A percentile compares a stretch with the other conserved stretches of the same genome.
These are phyloP conservation scores for Rickenella mellea DNA, from an alignment of 768 basidiomycete genomes.

Conservation along the genomic window DNA sequence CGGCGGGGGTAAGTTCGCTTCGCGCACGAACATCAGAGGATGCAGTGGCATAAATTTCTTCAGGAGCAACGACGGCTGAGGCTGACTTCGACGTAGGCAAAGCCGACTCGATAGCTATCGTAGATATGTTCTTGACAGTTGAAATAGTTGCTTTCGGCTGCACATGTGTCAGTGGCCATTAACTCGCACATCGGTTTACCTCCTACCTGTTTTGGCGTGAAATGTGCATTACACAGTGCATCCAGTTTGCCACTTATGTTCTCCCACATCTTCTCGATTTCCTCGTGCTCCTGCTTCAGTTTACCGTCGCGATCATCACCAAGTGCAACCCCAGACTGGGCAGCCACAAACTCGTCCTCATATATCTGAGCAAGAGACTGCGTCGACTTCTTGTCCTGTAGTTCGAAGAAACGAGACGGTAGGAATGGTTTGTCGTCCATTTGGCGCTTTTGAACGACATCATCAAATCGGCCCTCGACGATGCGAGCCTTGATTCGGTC, in stretches of 20 bases:
- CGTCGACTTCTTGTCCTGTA: slow-evolving; percentile 80
- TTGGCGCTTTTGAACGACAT: slow-evolving; percentile 76
- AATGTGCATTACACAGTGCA: slow-evolving; percentile 90
- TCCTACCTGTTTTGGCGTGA: slow-evolving; percentile 84
- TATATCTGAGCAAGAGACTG: slow-evolving; percentile 94
- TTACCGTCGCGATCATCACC: slow-evolving; percentile 83
- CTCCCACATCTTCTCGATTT: slow-evolving; percentile 78
- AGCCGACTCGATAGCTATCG: slow-evolving; percentile 80
- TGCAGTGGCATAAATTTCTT: slow-evolving; percentile 72
- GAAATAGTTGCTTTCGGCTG: slow-evolving; percentile 87
- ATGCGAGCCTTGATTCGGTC: slow-evolving; percentile 88
- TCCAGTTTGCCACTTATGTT: slow-evolving; percentile 82
- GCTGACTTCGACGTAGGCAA: slow-evolving; percentile 74
- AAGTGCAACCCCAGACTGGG: slow-evolving; percentile 41
- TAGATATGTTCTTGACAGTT: slow-evolving; percentile 73
- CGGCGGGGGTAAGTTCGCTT: slow-evolving; percentile 75
- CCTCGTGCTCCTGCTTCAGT: slow-evolving; percentile 80
- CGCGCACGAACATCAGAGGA: slow-evolving; percentile 48
- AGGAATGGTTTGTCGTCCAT: slow-evolving; percentile 83
- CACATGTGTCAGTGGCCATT: slow-evolving; percentile 6
- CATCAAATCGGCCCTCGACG: slow-evolving; percentile 78
- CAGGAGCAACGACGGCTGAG: slow-evolving; percentile 81
- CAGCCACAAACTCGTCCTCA: slow-evolving; percentile 80
- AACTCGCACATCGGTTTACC: slow-evolving; percentile 1
- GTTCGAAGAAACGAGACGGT: slow-evolving; percentile 80